A percentile compares a stretch with the other conserved stretches of the same genome.
Conservation (phyloP, 306 rosid genomes). For the Fragaria nilgerrensis region DNA sequence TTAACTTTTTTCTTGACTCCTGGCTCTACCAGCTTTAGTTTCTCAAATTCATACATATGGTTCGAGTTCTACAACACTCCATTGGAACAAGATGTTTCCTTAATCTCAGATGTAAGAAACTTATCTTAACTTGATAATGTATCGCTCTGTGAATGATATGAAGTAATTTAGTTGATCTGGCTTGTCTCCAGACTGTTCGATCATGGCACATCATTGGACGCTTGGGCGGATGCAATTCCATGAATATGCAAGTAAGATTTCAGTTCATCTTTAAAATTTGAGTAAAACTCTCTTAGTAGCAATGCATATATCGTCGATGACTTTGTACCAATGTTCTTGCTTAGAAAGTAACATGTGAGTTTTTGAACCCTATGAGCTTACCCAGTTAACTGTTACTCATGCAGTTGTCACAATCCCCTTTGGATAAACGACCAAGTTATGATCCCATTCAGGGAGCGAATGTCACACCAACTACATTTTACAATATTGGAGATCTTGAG, state of each 20-base stretch:
- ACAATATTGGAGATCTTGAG: constrained; percentile 92
- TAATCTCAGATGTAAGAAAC: constrained; percentile 76
- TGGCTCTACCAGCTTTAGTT: constrained; percentile 61
- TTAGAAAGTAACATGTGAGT: background rate
- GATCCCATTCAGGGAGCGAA: constrained; percentile 81
- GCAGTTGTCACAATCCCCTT: constrained; percentile 75
- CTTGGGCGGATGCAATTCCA: constrained; percentile 90
- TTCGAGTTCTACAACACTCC: constrained; percentile 80
- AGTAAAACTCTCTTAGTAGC: background rate
- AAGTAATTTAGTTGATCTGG: constrained; percentile 28
- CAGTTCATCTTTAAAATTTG: background rate
- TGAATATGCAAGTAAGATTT: constrained; percentile 85
- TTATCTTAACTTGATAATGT: background rate
- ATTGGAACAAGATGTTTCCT: constrained; percentile 64
- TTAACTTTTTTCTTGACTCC: background rate
- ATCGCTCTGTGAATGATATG: constrained; percentile 1
- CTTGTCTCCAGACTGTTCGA: constrained; percentile 56
- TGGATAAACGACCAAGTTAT: constrained; percentile 73
- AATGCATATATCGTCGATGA: background rate
- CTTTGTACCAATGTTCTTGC: background rate
- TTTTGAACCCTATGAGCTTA: constrained; percentile 13
- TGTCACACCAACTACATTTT: constrained; percentile 72
- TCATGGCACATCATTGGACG: constrained; percentile 90
- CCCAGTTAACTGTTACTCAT: constrained; percentile 17
- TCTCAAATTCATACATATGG: constrained; percentile 88